phyloP scores from a whole-genome alignment of 192 early-diverging fungal genomes.

The Backusella tarrabulga region DNA sequence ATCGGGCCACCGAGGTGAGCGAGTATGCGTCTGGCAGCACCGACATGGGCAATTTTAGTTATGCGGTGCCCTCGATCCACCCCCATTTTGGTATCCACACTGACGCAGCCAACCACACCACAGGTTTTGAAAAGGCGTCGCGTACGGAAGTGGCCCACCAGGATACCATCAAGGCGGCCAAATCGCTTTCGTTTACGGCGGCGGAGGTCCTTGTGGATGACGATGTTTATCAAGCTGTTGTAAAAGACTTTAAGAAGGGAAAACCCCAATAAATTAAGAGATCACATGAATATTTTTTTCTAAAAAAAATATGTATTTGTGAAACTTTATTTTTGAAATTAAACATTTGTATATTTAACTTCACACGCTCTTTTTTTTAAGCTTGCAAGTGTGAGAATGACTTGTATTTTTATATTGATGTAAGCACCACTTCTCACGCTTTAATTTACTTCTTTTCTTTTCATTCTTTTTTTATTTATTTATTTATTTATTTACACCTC shows the following conservation, averaged over 20 bases:
- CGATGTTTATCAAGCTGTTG: constrained; percentile 38
- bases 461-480: not conserved
- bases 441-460: not conserved
- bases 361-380: not conserved
- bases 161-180: constrained; percentile 52
- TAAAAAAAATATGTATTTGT: not conserved
- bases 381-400: not conserved
- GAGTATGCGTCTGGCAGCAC: constrained; percentile 50
- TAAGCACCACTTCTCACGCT: not conserved
- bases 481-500: not conserved
- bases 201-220: constrained; percentile 47
- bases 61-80: constrained; percentile 61
- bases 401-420: not conserved
- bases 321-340: not conserved
- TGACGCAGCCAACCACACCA: constrained; percentile 59
- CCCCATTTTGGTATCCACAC: constrained; percentile 44
- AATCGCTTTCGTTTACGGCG: constrained; percentile 47
- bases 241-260: constrained; percentile 38
- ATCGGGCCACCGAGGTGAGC: constrained; percentile 29
- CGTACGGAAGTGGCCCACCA: constrained; percentile 56
- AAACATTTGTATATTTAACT: not conserved
- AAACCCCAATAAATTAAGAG: constrained; percentile 8
- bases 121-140: constrained; percentile 57
- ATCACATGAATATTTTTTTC: not conserved
- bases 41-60: constrained; percentile 76